Base-by-base conservation (phyloP, 805 yeast genomes). In the Metschnikowia continentalis region DNA sequence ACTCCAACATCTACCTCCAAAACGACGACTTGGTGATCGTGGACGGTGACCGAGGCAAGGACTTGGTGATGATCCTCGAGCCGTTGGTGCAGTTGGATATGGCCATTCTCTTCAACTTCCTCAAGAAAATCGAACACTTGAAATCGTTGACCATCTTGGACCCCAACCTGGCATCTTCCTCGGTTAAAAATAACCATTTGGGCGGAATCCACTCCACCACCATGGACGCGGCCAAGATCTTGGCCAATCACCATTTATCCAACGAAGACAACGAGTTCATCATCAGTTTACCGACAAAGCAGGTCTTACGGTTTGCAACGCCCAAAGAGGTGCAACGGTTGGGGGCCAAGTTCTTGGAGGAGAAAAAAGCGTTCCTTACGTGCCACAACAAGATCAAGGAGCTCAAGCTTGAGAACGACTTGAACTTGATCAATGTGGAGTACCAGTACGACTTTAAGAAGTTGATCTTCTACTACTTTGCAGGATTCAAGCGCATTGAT, bases 1-100 rank as follows among this genome's bases (percentile, higher is more conserved):
- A 79, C 58, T 79, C 90, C 13, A 86, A 85, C 59, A 70, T 87
- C 46, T 67, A 68, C 46, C 70, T 87, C 53, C 77, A 74, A 54
- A 74, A 79, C 42, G 75, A 80, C 50, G 94, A 88, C 66, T 74
- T 87, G 61, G 87, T 86, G 8, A 82, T 87, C 17, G 85, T 86
- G 50, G 94, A 88, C 68, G 95, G 94, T 49, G 95, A 88, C 64
- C 74, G 94, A 54, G 95, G 95, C 30, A 85, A 85, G 60, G 95
- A 88, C 65, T 66, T 88, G 55, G 92, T 84, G 8, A 79, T 83
- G 79, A 81, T 87, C 41, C 69, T 86, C 30, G 86, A 84, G 54
- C 89, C 92, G 0, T 65, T 75, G 39, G 77, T 86, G 32, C 78
- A 76, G 41, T 73, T 85, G 50, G 80, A 84, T 52, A 71, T 83